Evolutionary conservation across 2,329 filamentous ascomycete genomes (phyloP).

Genomic region (Ceratocystiopsis brevicomis): DNA sequence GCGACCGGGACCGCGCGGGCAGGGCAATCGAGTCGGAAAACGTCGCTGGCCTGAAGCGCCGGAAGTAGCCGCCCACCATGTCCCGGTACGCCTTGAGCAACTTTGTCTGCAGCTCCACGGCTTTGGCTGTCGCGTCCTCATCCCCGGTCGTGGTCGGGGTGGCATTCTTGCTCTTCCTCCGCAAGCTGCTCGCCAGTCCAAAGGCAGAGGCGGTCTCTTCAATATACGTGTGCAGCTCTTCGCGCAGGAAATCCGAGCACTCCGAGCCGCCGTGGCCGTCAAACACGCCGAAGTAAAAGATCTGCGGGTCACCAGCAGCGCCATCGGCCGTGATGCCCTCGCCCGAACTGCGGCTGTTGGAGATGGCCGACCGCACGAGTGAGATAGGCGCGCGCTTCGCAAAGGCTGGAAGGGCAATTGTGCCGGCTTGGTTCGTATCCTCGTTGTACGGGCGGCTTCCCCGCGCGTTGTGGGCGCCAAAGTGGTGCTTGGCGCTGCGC

Average conservation of each 20-base stretch:
- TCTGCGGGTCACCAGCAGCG: conserved; percentile 65
- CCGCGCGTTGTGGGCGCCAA: conserved; percentile 59
- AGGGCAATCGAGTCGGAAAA: conserved; percentile 26
- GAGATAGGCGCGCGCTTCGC: conserved; percentile 62
- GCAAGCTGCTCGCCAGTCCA: conserved; percentile 57
- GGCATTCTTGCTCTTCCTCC: conserved; percentile 17
- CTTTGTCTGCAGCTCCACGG: conserved; percentile 40
- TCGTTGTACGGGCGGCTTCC: conserved; percentile 82
- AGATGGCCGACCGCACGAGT: conserved; percentile 24
- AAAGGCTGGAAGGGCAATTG: conserved; percentile 81
- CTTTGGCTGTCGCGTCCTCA: background rate
- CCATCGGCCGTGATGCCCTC: conserved; percentile 55
- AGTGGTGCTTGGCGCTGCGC: conserved; percentile 88
- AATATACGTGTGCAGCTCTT: conserved; percentile 74
- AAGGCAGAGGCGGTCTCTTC: conserved; percentile 65
- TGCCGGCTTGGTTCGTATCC: conserved; percentile 84
- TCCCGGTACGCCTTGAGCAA: conserved; percentile 63
- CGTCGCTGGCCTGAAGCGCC: conserved; percentile 66
- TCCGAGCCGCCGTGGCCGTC: conserved; percentile 86
- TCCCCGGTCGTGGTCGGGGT: background rate
- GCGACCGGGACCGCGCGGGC: background rate
- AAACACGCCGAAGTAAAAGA: conserved; percentile 95
- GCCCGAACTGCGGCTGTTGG: conserved; percentile 29
- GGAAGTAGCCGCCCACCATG: conserved; percentile 84
- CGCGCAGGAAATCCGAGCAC: conserved; percentile 70